Base-by-base conservation (phyloP, 2,329 filamentous ascomycete species). In the Aspergillus japonicus region DNA sequence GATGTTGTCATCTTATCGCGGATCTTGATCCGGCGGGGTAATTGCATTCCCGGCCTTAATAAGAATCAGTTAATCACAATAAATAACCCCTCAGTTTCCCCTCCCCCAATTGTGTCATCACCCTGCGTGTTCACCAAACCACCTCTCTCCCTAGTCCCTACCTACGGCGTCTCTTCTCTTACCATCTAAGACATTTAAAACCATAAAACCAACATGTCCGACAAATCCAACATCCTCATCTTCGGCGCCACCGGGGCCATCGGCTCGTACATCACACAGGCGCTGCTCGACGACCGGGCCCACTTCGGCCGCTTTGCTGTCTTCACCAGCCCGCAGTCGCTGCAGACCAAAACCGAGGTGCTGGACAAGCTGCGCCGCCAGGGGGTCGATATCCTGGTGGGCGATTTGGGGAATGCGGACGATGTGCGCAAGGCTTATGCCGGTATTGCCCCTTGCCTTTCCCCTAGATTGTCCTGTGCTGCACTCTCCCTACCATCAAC, bases 371-470 rank as follows among this genome's bases (percentile, higher is more conserved):
- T 82, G 64, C 78, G 81, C 65, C 65, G 70, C 21, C 70, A 76
- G 59, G 82, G 82, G 2, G 79, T 86, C 7, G 77, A 83, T 10
- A 76, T 89, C 5, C 75, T 87, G 21, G 76, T 83, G 0, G 87
- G 86, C 23, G 79, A 87, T 67, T 67, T 87, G 5, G 77, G 76
- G 2, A 82, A 80, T 24, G 78, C 82, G 24, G 69, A 75, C 11
- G 83, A 86, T 56, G 76, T 89, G 2, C 71, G 75, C 19, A 77
- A 78, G n/a, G 86, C 87, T 2, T 89, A 85, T 64, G 67, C 80
- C 64, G 80, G 80, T 81, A 29, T 29, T 29, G 7, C 26, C 26
- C 2, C 5, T 29, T 8, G 64, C 33, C 12, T n/a, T 10, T 42
- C 3, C 33, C 2, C 1, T 16, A 5, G 26, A 29, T 8, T 16